A percentile compares a stretch with the other conserved stretches of the same genome.
These are phyloP conservation scores for Candida chilensis DNA, from an alignment of 805 yeast genomes.

Conservation along the genomic window DNA sequence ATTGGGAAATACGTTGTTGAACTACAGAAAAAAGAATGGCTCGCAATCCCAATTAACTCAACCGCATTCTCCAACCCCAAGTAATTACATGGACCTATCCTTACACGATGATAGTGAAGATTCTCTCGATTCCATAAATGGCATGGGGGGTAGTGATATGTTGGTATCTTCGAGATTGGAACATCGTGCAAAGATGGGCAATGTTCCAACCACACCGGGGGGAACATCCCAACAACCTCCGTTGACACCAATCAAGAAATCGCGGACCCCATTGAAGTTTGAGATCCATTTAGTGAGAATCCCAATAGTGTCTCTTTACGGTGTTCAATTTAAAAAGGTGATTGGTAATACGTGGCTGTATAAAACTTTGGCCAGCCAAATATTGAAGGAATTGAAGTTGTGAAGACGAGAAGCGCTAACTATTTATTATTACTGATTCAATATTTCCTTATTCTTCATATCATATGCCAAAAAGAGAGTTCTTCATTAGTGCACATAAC, in stretches of 20 bases:
- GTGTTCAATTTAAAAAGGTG: slow-evolving; percentile 90
- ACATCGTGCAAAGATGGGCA: no score
- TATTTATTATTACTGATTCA: neutral
- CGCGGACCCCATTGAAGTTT: slow-evolving; percentile 65
- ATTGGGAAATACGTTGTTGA: slow-evolving; percentile 46
- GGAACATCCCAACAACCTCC: slow-evolving; percentile 4
- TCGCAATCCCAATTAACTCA: slow-evolving; percentile 16
- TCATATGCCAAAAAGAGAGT: no score
- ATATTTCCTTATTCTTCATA: no score
- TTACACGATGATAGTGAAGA: slow-evolving; percentile 44
- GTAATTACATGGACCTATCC: slow-evolving; percentile 13
- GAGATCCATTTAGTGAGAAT: slow-evolving; percentile 91
- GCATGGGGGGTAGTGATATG: slow-evolving; percentile 50
- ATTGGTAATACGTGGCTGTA: slow-evolving; percentile 94
- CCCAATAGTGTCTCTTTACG: slow-evolving; percentile 82
- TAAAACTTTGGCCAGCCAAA: slow-evolving; percentile 82
- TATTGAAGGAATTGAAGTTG: slow-evolving; percentile 62
- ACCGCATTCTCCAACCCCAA: slow-evolving; percentile 28
- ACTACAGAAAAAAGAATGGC: slow-evolving; percentile 40
- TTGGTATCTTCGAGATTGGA: slow-evolving; percentile 50
- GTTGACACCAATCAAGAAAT: slow-evolving; percentile 9
- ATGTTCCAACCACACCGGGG: slow-evolving; percentile 6
- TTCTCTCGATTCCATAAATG: slow-evolving; percentile 48
- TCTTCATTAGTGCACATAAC: no score
- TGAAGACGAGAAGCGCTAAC: slow-evolving; percentile 10